Percentiles rank a stretch among this genome's conserved stretches.
phyloP scores from a whole-genome alignment of 768 basidiomycete genomes.

The Ephemerocybe angulata region DNA sequence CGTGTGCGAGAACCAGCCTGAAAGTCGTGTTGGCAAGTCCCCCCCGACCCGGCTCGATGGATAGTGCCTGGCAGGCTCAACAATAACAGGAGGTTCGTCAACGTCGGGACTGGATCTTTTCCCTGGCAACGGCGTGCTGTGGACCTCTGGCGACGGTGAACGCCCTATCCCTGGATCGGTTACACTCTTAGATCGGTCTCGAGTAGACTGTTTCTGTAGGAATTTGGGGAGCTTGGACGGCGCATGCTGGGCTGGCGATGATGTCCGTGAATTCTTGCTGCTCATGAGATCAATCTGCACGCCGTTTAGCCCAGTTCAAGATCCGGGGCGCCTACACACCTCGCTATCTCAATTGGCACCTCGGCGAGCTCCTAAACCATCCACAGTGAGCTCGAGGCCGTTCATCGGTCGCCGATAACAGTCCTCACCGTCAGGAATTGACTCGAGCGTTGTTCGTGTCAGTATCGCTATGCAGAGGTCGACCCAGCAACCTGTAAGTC shows the following conservation, averaged over 20 bases:
- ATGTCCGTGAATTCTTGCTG: conserved; percentile 38
- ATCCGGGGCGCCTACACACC: neutral
- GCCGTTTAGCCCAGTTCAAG: neutral
- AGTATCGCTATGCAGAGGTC: neutral
- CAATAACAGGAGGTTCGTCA: conserved; percentile 61
- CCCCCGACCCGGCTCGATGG: conserved; percentile 30
- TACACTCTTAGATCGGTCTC: conserved; percentile 59
- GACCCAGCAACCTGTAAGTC: neutral
- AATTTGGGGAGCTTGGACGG: conserved; percentile 63
- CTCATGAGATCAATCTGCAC: conserved; percentile 34
- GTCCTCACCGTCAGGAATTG: neutral
- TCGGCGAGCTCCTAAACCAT: neutral
- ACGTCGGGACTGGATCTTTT: conserved; percentile 23
- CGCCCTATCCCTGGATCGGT: conserved; percentile 39
- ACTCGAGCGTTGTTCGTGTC: neutral
- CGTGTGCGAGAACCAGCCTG: conserved; percentile 79
- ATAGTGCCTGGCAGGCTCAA: conserved; percentile 52
- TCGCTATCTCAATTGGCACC: neutral
- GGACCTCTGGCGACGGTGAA: conserved; percentile 26
- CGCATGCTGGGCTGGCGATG: conserved; percentile 28
- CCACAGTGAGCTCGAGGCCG: neutral
- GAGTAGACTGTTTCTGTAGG: conserved; percentile 54
- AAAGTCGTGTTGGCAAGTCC: conserved; percentile 71
- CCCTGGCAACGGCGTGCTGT: conserved; percentile 12
- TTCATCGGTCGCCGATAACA: neutral